A percentile compares a stretch with the other conserved stretches of the same genome.
Evolutionary conservation across 78 protist genomes (phyloP).

Genomic region (Creolimax fragrantissima): DNA sequence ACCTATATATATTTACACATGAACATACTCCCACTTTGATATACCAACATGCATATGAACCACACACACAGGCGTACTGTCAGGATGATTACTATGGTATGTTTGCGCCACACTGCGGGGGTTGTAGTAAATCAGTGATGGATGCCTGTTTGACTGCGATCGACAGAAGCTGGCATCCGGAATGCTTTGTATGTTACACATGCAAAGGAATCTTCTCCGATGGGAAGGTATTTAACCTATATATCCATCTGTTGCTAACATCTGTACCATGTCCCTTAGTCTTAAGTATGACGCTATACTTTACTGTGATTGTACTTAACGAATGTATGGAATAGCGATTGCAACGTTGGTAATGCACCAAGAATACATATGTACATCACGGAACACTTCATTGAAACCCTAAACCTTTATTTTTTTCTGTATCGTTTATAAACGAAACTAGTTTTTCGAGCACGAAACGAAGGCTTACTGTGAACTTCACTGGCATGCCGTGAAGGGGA

Average conservation of each 20-base stretch:
- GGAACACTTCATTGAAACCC: too few relatives aligned
- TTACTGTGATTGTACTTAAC: not conserved
- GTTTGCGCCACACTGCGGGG: constrained; percentile 30
- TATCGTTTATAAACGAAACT: too few relatives aligned
- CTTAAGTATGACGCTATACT: too few relatives aligned
- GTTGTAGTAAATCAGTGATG: constrained; percentile 26
- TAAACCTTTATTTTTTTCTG: too few relatives aligned
- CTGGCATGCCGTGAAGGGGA: constrained; percentile 20
- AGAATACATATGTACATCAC: too few relatives aligned
- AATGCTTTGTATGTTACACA: constrained; percentile 18
- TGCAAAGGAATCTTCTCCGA: not conserved
- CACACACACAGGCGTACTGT: constrained; percentile 21
- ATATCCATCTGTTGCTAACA: too few relatives aligned
- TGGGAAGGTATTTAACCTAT: not conserved
- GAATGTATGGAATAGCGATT: too few relatives aligned
- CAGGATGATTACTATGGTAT: constrained; percentile 23
- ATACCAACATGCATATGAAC: not conserved
- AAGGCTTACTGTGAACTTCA: constrained; percentile 30
- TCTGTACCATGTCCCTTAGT: not conserved
- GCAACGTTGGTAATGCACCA: too few relatives aligned
- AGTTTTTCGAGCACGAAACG: constrained; percentile 31
- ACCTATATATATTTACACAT: not conserved
- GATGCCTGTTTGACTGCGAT: constrained; percentile 15
- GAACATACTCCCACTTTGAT: not conserved
- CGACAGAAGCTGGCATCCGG: constrained; percentile 28